phyloP scores from a whole-genome alignment of 495 filamentous ascomycete genomes.

The Talaromyces thailandensis region DNA sequence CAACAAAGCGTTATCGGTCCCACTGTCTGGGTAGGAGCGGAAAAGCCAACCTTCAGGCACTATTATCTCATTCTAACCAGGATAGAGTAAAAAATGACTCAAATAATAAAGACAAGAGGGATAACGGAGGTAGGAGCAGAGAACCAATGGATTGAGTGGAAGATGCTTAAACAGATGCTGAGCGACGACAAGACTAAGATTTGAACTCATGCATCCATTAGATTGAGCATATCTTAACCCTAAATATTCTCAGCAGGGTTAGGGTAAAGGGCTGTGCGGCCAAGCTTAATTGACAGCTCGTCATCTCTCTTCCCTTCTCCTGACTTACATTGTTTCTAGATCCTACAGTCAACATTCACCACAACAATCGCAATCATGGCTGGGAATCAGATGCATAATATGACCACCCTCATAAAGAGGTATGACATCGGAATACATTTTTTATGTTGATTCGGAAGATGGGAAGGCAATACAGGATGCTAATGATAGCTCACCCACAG shows the following conservation, averaged over 20 bases:
- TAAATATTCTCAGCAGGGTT: no score
- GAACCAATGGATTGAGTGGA: no score
- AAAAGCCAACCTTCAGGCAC: no score
- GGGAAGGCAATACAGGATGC: not conserved
- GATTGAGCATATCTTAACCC: not conserved
- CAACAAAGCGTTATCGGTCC: not conserved
- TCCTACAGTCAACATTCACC: not conserved
- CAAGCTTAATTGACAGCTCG: not conserved
- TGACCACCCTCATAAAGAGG: conserved; percentile 97
- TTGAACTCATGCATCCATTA: not conserved
- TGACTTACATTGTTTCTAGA: not conserved
- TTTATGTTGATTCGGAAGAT: not conserved
- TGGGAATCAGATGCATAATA: conserved; percentile 77
- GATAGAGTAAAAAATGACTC: no score
- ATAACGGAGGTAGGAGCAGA: not conserved
- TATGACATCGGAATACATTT: conserved; percentile 33
- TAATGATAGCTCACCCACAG: conserved; percentile 34
- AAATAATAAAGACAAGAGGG: not conserved
- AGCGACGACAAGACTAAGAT: not conserved
- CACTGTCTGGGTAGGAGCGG: not conserved
- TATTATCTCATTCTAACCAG: no score
- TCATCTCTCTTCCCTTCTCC: not conserved
- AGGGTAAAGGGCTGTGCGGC: no score
- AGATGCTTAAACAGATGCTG: no score
- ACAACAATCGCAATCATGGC: conserved; percentile 32